Percentiles rank a stretch among this genome's conserved stretches.
phyloP scores from a whole-genome alignment of 139 green algal genomes.

The Chlamydomonas eustigma region DNA sequence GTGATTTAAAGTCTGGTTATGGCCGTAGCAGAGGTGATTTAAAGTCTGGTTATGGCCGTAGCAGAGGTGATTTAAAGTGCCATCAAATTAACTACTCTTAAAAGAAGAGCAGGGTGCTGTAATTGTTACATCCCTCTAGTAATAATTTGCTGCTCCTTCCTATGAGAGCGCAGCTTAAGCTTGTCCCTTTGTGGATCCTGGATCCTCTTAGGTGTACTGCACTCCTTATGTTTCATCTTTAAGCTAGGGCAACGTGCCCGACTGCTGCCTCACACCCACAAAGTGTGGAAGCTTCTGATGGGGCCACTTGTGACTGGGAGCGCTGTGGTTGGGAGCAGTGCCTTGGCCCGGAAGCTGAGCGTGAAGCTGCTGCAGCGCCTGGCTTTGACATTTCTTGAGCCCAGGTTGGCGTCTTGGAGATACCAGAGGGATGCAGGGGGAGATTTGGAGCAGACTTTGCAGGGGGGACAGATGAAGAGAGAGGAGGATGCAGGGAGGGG shows the following conservation, averaged over 20 bases:
- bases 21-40: too few species aligned
- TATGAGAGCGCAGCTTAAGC: too few species aligned
- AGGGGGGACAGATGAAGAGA: too few species aligned
- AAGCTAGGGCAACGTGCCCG: constrained; percentile 54
- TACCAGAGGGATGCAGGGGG: constrained; percentile 51
- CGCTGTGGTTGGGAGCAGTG: constrained; percentile 17
- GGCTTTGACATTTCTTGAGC: constrained; percentile 71
- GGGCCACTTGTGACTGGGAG: constrained; percentile 5
- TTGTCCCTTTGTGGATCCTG: background rate
- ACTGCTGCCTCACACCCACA: constrained; percentile 40
- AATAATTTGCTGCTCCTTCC: too few species aligned
- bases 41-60: too few species aligned
- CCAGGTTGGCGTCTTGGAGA: constrained; percentile 68
- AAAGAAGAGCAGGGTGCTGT: constrained; percentile 1
- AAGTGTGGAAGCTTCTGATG: constrained; percentile 47
- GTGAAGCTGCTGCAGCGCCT: constrained; percentile 41
- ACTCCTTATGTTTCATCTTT: constrained; percentile 54
- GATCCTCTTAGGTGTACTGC: constrained; percentile 33
- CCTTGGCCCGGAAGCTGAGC: constrained; percentile 53
- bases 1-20: too few species aligned
- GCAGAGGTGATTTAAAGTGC: too few species aligned
- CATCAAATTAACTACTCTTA: too few species aligned
- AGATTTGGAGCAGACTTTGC: background rate
- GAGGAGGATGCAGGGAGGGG: too few species aligned
- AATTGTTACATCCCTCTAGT: too few species aligned